Evolutionary conservation across 208 protist genomes (phyloP), one percentile per base, ranked within the genome.

Genomic region (Paratrypanosoma confusum): DNA sequence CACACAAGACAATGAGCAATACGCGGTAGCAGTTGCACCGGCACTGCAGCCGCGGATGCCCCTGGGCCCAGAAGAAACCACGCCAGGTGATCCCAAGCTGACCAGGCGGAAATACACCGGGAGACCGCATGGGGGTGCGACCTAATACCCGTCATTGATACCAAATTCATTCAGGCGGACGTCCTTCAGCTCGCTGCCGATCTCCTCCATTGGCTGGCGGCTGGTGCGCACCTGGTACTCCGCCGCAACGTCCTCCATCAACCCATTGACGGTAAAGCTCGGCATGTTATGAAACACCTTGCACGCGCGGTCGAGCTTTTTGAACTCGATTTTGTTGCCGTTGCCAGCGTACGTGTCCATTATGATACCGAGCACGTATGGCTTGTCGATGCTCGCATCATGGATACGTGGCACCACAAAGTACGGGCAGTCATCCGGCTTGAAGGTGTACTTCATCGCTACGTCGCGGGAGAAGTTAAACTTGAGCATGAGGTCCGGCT

Each of bases 221-320:
- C 66, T 62, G 16, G 54, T 78, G 46, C 72, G 72, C 43, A 81
- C 71, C 50, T 87, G 78, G 57, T 81, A 87, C 60, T 78, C 60
- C 4, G 78, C 65, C 20, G 63, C 48, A 7, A 70, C 57, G 33
- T 77, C 70, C 29, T 71, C 59, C 39, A 68, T 56, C 58, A 66
- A 70, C 38, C 53, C 63, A 25, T 44, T 41, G 37, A 57, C 48
- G 22, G 35, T 42, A 48, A 88, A 88, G 39, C 61, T 74, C 2
- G 74, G 79, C 64, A 84, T 80, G 61, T 84, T 88, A 26, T 59
- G 58, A 39, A 88, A 84, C 22, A 84, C 58, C 36, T 77, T 76
- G 50, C 67, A 83, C 25, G 69, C 60, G 26, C 49, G 47, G 45
- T 64, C 41, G 11, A 84, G 52, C 55, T 62, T 66, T 40, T 71